Conservation (phyloP, 169 alveolate species). For the Plasmodium fragile region DNA sequence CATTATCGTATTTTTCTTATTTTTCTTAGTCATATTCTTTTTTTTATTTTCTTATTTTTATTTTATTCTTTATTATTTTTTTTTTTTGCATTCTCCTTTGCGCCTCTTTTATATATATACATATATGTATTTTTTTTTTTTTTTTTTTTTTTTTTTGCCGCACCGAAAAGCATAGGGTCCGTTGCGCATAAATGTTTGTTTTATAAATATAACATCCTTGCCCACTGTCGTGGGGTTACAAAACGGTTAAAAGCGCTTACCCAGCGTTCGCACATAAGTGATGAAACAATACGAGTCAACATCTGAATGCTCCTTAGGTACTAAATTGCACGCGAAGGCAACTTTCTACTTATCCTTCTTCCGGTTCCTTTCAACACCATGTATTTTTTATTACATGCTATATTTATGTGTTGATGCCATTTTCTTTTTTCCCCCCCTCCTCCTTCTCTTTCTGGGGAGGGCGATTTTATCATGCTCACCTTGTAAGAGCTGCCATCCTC, state of each 20-base stretch:
- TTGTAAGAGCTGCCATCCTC: background rate
- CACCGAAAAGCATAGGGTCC: background rate
- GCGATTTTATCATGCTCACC: background rate
- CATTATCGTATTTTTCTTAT: background rate
- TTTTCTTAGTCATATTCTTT: background rate
- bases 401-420: background rate
- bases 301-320: background rate
- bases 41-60: background rate
- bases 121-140: too few relatives aligned
- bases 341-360: background rate
- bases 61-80: background rate
- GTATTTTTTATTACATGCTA: too few relatives aligned
- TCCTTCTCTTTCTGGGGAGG: too few relatives aligned
- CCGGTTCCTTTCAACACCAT: background rate
- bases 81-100: background rate
- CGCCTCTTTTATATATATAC: too few relatives aligned
- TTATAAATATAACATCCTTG: background rate
- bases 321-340: background rate
- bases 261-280: background rate
- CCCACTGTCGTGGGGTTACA: background rate
- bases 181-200: background rate
- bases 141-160: background rate
- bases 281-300: background rate
- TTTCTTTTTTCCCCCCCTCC: background rate
- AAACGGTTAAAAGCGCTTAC: background rate